Percentiles rank a stretch among this genome's conserved stretches.
phyloP scores from a whole-genome alignment of 1,284 basidiomycete species.

The Pseudozyma sp. region DNA sequence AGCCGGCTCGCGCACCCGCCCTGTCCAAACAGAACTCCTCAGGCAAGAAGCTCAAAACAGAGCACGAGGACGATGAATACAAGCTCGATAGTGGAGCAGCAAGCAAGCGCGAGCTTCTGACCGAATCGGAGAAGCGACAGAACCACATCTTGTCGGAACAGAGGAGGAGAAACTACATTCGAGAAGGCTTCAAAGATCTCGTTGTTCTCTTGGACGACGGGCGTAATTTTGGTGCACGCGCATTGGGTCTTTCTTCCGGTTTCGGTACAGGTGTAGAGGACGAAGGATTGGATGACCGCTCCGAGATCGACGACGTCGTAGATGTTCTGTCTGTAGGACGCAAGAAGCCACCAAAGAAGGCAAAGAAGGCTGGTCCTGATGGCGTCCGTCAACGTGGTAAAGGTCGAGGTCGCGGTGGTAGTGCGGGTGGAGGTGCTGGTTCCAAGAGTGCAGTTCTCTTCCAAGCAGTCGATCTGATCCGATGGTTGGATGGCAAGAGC shows the following conservation, averaged over 20 bases:
- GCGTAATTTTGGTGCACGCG: slow-evolving; percentile 63
- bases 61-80: slow-evolving; percentile 49
- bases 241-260: slow-evolving; percentile 62
- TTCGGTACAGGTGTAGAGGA: slow-evolving; percentile 68
- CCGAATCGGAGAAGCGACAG: slow-evolving; percentile 62
- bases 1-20: slow-evolving; percentile 14
- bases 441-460: slow-evolving; percentile 67
- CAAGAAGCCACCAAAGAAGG: slow-evolving; percentile 56
- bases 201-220: slow-evolving; percentile 65
- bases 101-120: slow-evolving; percentile 55
- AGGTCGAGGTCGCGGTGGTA: slow-evolving; percentile 64
- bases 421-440: slow-evolving; percentile 65
- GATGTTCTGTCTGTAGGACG: slow-evolving; percentile 47
- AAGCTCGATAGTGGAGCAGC: slow-evolving; percentile 12
- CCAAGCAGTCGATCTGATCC: slow-evolving; percentile 66
- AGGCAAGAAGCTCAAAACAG: slow-evolving; percentile 57
- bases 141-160: slow-evolving; percentile 67
- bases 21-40: slow-evolving; percentile 12
- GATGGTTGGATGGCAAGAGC: slow-evolving; percentile 64
- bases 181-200: slow-evolving; percentile 66
- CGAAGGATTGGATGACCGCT: slow-evolving; percentile 65
- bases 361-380: slow-evolving; percentile 49
- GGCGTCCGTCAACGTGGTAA: slow-evolving; percentile 58
- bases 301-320: slow-evolving; percentile 60
- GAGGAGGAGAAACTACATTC: slow-evolving; percentile 65